Evolutionary conservation across 331 rosid species (phyloP), one percentile per base, ranked within the genome.

Genomic region (Cucumis variabilis): DNA sequence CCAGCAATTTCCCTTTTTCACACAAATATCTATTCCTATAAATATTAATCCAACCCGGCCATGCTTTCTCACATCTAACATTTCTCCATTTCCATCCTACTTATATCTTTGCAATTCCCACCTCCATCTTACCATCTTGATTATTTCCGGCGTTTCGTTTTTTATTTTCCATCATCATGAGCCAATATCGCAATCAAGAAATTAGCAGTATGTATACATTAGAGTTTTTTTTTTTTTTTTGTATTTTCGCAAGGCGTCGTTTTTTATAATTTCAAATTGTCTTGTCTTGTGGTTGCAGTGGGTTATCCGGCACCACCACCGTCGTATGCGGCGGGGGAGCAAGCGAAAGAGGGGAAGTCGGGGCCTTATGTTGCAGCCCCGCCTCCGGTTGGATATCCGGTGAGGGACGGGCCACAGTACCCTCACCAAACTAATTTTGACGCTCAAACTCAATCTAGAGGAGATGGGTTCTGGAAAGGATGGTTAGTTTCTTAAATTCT

Each of bases 401-500:
- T 62, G 41, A 77, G 55, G 13, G 82, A 85, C 12, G 88, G 33
- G 15, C 30, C 82, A 53, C 41, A 85, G 21, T n/a, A 85, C 27
- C 79, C 87, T 5, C 81, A 51, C 70, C 81, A 85, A 23, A 85
- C 51, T 30, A 58, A 58, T 58, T 37, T 15, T 13, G 46, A 55
- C 3, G 53, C 77, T 2, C 68, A 85, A 55, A 85, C 88, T 72
- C 68, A 73, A 30, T 50, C 88, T 1, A 53, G 70, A 4, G 88
- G 88, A 55, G 88, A 85, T 72, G 88, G 88, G 3, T 85, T 85
- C 63, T 73, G 78, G 82, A 85, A 85, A 85, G 88, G 88, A 85
- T 85, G 88, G 87, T 85, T 0, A 71, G 82, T 69, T 9, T 85
- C 87, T 17, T 63, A 63, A 63, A 10, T 9, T 62, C 21, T 5